A percentile compares a stretch with the other conserved stretches of the same genome.
Conservation (phyloP, 1,284 basidiomycete genomes). For the Ustilago esculenta region DNA sequence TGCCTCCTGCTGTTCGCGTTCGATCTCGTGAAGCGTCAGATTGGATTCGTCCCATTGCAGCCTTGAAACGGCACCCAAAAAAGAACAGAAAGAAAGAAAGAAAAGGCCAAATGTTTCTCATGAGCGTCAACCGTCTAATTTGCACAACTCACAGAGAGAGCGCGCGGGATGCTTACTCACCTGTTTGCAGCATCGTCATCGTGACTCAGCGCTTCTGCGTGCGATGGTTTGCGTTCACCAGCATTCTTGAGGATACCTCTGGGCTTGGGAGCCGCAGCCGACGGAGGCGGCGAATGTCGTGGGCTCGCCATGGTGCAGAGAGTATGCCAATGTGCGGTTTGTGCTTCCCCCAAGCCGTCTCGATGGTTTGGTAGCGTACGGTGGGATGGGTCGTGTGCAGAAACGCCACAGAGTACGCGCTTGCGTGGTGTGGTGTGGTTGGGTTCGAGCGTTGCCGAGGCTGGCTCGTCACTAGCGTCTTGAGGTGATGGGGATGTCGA, state of each 20-base stretch:
- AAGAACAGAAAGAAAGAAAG: background rate
- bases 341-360: no score
- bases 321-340: background rate
- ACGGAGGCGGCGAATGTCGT: conserved; percentile 60
- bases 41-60: conserved; percentile 66
- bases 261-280: conserved; percentile 59
- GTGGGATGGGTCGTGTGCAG: no score
- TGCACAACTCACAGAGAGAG: no score
- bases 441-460: no score
- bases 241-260: conserved; percentile 65
- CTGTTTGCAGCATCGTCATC: conserved; percentile 35
- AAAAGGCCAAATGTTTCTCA: background rate
- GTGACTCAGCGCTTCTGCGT: conserved; percentile 11
- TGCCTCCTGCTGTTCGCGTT: conserved; percentile 57
- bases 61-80: no score
- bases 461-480: no score
- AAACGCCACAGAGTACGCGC: no score
- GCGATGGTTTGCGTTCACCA: conserved; percentile 40
- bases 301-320: conserved; percentile 35
- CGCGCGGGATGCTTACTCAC: no score
- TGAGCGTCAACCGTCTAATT: no score
- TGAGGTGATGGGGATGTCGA: no score
- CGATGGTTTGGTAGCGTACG: no score
- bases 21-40: conserved; percentile 62
- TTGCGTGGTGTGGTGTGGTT: no score